phyloP scores from a whole-genome alignment of 2,329 filamentous ascomycete genomes.

The Ophiostoma sp. region DNA sequence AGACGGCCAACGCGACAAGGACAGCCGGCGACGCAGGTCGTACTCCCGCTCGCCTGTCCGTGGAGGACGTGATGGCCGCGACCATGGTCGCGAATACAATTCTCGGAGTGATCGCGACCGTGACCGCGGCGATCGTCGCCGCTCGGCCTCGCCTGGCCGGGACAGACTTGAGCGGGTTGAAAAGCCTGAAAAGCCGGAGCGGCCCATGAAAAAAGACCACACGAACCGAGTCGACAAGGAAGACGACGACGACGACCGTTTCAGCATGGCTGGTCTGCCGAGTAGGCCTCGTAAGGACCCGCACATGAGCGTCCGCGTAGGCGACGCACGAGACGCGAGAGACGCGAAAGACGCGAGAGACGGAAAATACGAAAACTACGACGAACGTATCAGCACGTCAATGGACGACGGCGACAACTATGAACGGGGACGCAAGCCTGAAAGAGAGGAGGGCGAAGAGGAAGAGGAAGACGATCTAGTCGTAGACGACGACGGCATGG shows the following conservation, averaged over 20 bases:
- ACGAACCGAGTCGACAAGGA: neutral
- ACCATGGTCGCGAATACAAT: neutral
- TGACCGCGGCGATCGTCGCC: conserved; percentile 1
- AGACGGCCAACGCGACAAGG: neutral
- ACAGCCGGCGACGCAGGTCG: neutral
- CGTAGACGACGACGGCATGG: conserved; percentile 61
- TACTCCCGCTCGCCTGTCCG: neutral
- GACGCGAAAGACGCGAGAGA: neutral
- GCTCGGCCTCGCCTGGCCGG: conserved; percentile 7
- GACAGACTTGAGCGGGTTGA: too few species aligned
- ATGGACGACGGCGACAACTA: neutral
- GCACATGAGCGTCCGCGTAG: conserved; percentile 10
- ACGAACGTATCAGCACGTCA: too few species aligned
- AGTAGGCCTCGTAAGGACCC: conserved; percentile 3
- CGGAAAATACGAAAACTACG: too few species aligned
- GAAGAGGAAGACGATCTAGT: conserved; percentile 46
- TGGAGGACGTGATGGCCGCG: neutral
- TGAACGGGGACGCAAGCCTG: neutral
- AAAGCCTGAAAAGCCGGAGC: neutral
- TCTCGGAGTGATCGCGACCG: neutral
- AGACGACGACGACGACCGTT: conserved; percentile 7
- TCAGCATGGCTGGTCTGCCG: conserved; percentile 1
- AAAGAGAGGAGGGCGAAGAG: conserved; percentile 29
- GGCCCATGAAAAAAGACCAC: neutral
- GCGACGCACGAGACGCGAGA: neutral